Base-by-base conservation (phyloP, 176 grass and related monocot genomes). In the Phoenix dactylifera region DNA sequence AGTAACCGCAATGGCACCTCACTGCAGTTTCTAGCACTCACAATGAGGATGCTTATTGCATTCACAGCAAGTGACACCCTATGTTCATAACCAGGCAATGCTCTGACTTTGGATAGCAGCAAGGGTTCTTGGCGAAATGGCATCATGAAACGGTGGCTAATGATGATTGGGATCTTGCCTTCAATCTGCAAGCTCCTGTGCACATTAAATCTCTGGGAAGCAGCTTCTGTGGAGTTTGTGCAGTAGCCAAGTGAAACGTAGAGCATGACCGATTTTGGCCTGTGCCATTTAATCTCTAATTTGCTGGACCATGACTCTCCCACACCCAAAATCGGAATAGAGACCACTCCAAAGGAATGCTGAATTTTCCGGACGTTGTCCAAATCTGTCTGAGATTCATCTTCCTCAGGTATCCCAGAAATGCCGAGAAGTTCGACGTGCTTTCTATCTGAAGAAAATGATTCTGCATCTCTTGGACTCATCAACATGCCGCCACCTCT, bases 151-250 rank as follows among this genome's bases (percentile, higher is more conserved):
- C 51, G 78, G 76, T 92, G 84, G 59, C 48, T 58, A 44, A 88
- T 76, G 52, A 69, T 77, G 68, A 98, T 64, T 48, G 93, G 93
- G 9, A 85, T 77, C 73, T 98, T 88, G 24, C 93, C 93, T 68
- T 98, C 93, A 6, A 98, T 85, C 80, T 98, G 93, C 70, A 98
- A 83, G 70, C 84, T 98, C 81, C 76, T 81, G 54, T 98, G 87
- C 19, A 92, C 78, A 18, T 98, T 92, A 59, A 98, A 63, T 73
- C 87, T 79, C 59, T 88, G 86, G 20, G 77, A 26, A 28, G 67
- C 59, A 70, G 72, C 73, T 78, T 85, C 82, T 51, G 22, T 67
- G 15, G 68, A 67, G 52, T 76, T 71, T 28, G 83, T 73, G 50
- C 71, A 80, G 71, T 91, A 98, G 22, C 93, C 93, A 68, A 98